Percentiles rank a stretch among this genome's conserved stretches.
phyloP scores from a whole-genome alignment of 805 yeast species.

The Spathaspora hagerdaliae region DNA sequence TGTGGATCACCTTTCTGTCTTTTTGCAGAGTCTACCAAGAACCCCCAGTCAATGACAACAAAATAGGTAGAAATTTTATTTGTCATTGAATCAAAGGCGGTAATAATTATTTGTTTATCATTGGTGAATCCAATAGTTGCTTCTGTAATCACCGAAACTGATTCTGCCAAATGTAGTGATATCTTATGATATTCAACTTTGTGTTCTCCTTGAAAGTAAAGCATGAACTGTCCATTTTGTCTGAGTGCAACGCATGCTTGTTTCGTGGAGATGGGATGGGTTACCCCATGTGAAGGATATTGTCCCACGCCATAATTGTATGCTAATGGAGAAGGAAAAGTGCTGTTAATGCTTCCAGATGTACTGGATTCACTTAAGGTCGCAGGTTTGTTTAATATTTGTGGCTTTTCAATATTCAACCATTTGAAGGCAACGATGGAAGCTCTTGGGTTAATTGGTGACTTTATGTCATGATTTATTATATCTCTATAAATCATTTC shows the following conservation, averaged over 20 bases:
- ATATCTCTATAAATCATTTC: slow-evolving; percentile 48
- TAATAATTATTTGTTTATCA: slow-evolving; percentile 43
- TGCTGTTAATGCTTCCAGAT: not conserved
- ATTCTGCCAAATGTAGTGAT: slow-evolving; percentile 24
- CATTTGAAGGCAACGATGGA: slow-evolving; percentile 55
- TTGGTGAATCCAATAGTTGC: slow-evolving; percentile 52
- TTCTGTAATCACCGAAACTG: slow-evolving; percentile 14
- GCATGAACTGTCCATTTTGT: slow-evolving; percentile 53
- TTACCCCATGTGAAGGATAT: slow-evolving; percentile 54
- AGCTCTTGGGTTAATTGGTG: slow-evolving; percentile 11
- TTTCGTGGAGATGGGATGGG: slow-evolving; percentile 65
- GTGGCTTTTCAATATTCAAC: slow-evolving; percentile 70
- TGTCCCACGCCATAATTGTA: slow-evolving; percentile 59
- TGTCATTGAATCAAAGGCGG: slow-evolving; percentile 34
- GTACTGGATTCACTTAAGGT: slow-evolving; percentile 17
- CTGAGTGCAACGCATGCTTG: slow-evolving; percentile 70
- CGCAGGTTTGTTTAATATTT: slow-evolving; percentile 59
- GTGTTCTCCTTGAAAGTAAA: slow-evolving; percentile 64
- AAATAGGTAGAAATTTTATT: slow-evolving; percentile 38
- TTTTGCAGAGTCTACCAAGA: slow-evolving; percentile 42
- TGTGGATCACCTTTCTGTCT: slow-evolving; percentile 45
- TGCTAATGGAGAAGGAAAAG: slow-evolving; percentile 11
- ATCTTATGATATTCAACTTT: slow-evolving; percentile 52
- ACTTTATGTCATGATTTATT: slow-evolving; percentile 9
- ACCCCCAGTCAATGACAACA: slow-evolving; percentile 55